Evolutionary conservation across 345 rosid genomes (phyloP).

Genomic region (sweet orange (Citrus sinensis)): DVS_A1.0 CM039166.1:18832001-18832500

Average conservation of each 20-base stretch:
- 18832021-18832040: not conserved
- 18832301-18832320: conserved; percentile 7
- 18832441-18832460: conserved; percentile 46
- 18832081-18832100: not conserved
- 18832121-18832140: not conserved
- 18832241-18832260: conserved; percentile 92
- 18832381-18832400: conserved; percentile 51
- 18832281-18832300: conserved; percentile 48
- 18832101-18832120: not conserved
- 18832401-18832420: conserved; percentile 78
- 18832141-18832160: not conserved
- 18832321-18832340: not conserved
- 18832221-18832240: conserved; percentile 89
- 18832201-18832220: conserved; percentile 17
- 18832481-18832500: not conserved
- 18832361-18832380: not conserved
- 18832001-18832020: not conserved
- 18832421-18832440: conserved; percentile 87
- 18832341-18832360: not conserved
- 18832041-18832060: not conserved
- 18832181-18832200: conserved; percentile 1
- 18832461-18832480: conserved; percentile 12
- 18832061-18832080: not conserved
- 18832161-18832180: not conserved
- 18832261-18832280: conserved; percentile 88